phyloP scores from a whole-genome alignment of 2,329 filamentous ascomycete species.

The Zopfia rhizophila region DNA sequence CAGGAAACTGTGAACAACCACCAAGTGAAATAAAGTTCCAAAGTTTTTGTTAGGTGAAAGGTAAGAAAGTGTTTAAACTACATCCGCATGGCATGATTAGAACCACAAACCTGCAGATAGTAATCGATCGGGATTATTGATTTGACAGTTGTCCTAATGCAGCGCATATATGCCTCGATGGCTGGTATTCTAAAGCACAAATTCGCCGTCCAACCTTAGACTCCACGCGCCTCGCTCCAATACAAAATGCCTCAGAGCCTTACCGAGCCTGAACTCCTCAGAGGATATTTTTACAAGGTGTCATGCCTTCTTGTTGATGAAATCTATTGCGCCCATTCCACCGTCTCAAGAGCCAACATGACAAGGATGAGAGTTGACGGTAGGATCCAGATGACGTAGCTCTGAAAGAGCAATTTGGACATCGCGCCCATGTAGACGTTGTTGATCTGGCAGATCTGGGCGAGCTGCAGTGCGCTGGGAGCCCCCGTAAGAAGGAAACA shows the following conservation, averaged over 20 bases:
- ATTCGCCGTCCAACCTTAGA: not conserved
- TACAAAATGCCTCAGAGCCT: not conserved
- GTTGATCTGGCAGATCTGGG: constrained; percentile 99
- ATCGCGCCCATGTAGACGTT: constrained; percentile 95
- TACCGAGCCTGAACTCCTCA: too few species aligned
- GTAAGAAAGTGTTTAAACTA: too few species aligned
- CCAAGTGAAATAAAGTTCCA: too few species aligned
- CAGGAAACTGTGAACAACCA: too few species aligned
- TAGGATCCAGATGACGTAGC: constrained; percentile 96
- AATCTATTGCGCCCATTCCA: constrained; percentile 81
- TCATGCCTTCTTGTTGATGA: too few species aligned
- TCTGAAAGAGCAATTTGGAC: constrained; percentile 93
- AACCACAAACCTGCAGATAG: too few species aligned
- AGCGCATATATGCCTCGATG: constrained; percentile 8
- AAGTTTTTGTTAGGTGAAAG: too few species aligned
- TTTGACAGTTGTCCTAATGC: too few species aligned
- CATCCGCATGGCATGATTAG: too few species aligned
- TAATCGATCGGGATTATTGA: too few species aligned
- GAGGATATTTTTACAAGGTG: too few species aligned
- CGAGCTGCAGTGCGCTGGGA: constrained; percentile 90
- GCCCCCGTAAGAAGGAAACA: constrained; percentile 96
- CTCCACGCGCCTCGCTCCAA: constrained; percentile 5
- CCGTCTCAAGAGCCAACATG: constrained; percentile 88
- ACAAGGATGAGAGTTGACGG: constrained; percentile 92
- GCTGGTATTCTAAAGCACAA: constrained; percentile 7